These are phyloP conservation scores for Pleurotus salmoneostramineus DNA, from an alignment of 768 basidiomycete species.

Conservation along the genomic window DNA sequence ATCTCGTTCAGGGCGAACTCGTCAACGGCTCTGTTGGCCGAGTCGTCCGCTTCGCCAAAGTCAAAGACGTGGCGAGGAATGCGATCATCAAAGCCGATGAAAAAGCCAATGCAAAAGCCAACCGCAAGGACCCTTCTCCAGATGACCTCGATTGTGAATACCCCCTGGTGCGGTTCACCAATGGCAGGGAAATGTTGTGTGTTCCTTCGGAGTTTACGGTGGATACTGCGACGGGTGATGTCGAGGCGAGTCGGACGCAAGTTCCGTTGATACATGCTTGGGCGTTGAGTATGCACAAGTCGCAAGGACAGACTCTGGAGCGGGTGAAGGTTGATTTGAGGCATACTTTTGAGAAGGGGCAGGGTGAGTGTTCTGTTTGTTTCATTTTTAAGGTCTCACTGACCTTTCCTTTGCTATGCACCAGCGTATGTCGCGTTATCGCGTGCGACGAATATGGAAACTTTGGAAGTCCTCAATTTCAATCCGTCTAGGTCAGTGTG, in stretches of 20 bases:
- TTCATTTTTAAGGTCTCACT: not conserved
- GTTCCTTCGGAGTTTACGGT: constrained; percentile 61
- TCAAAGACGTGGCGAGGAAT: constrained; percentile 8
- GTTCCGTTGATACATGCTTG: constrained; percentile 81
- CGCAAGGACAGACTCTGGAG: constrained; percentile 86
- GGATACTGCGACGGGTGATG: constrained; percentile 50
- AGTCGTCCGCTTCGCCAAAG: constrained; percentile 42
- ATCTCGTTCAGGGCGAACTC: constrained; percentile 60
- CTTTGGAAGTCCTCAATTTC: constrained; percentile 65
- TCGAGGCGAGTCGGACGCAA: constrained; percentile 62
- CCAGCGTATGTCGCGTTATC: constrained; percentile 71
- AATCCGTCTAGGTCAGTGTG: constrained; percentile 47
- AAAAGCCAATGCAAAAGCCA: not conserved
- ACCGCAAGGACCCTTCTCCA: not conserved
- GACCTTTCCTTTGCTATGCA: not conserved
- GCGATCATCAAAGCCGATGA: constrained; percentile 36
- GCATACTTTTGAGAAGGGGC: constrained; percentile 76
- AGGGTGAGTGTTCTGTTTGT: constrained; percentile 40
- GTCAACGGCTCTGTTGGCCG: constrained; percentile 71
- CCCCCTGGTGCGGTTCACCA: constrained; percentile 61
- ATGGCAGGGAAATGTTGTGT: constrained; percentile 40
- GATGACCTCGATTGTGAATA: constrained; percentile 27
- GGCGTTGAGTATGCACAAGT: constrained; percentile 87
- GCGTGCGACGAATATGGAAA: constrained; percentile 63
- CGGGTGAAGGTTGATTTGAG: constrained; percentile 77